Base-by-base conservation (phyloP, 495 filamentous ascomycete species). In the Daldinia vernicosa region DNA sequence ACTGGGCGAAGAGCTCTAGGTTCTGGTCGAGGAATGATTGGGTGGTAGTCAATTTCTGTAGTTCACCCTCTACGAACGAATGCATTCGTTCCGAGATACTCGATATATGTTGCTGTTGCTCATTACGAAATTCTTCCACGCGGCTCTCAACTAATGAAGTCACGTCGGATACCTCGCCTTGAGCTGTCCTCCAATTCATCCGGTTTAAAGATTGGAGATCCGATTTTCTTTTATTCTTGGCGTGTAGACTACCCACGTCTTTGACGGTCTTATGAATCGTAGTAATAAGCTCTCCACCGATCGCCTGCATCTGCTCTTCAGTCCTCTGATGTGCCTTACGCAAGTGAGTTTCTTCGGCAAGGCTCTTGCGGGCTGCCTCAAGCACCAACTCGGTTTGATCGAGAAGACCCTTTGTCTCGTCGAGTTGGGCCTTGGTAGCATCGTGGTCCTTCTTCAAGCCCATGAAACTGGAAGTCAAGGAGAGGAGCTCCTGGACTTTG, bases 401-500 rank as follows among this genome's bases (percentile, higher is more conserved):
- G 28, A 99, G 86, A 7, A 94, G 83, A 51, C 88, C 88, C 62
- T 91, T 91, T 0, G 95, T 96, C 43, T 92, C 88, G 55, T 93
- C 90, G 8, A 99, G 84, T 30, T 87, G 83, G 22, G 83, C 75
- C 54, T 86, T 90, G 0, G 90, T 94, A 19, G 84, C 81, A 61
- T 98, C 94, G 63, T 94, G 90, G 52, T 98, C 93, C 58, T 93
- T 92, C 78, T 93, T 96, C 67, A 98, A 80, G 3, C 84, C 87
- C 74, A 92, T 93, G 77, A 98, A 95, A 68, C 89, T 93, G 24
- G 89, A 90, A 7, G 93, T 97, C 17, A 97, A 80, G 1, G 89
- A 84, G 76, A 97, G 93, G 7, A 98, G 85, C 76, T 99, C 93
- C 72, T 98, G 92, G 1, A 93, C 89, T 70, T 97, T 97, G 79